Evolutionary conservation across 441 rosid species (phyloP), one percentile per base, ranked within the genome.

Genomic region (Corymbia citriodora): DNA sequence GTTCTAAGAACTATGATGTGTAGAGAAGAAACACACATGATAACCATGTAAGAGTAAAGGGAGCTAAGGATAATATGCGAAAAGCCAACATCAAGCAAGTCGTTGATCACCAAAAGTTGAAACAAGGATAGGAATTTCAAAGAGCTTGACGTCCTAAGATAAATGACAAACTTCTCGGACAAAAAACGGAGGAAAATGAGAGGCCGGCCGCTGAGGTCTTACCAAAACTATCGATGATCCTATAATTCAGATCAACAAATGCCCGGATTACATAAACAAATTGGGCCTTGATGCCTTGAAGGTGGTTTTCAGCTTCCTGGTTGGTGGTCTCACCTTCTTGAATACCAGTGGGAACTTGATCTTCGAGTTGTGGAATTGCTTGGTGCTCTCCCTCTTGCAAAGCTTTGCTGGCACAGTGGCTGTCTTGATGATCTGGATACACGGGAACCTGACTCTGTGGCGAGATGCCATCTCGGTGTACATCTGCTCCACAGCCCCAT

Each of bases 241-340:
- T 45, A 79, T 45, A 40, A 23, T 52, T 79, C 85, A 79, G 85
- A 55, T 55, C 87, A 91, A 81, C 92, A 88, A 87, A 89, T 40
- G 10, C 68, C 87, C 7, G 86, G 72, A 23, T 91, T 88, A 92
- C 93, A 92, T 92, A 70, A 92, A 92, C 90, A 92, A 81, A 89
- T 92, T 92, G 87, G 93, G 93, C 88, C 92, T 92, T 52, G 87
- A 59, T 61, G 93, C 93, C 70, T 92, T 92, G 92, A 91, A 92
- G 68, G 93, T 91, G 50, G 92, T 92, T 88, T 91, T 92, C 87
- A 91, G 92, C 93, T 92, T 92, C 89, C 93, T 91, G 50, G 83
- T 86, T 81, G 93, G 93, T 55, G 93, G 93, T 85, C 93, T 92
- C 13, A 92, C 92, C 93, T 92, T 92, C 93, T 87, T 92, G 90